Percentiles rank a stretch among this genome's conserved stretches.
Conservation (phyloP, 1,284 basidiomycete genomes). For the Cryptococcus jaspeensis region DNA sequence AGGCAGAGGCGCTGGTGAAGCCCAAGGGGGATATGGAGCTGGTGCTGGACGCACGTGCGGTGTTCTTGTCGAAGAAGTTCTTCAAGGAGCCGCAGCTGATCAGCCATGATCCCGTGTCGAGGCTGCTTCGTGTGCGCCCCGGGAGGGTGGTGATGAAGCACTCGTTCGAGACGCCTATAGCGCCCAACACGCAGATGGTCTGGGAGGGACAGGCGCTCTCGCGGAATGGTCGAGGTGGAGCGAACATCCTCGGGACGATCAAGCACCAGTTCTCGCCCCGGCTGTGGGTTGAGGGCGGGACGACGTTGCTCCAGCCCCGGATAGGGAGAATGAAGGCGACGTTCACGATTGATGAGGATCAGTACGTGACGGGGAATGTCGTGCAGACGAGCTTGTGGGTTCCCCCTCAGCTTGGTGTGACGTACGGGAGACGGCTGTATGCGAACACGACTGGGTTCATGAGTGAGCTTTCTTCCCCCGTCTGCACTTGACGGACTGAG, state of each 20-base stretch:
- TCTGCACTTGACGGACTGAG: neutral
- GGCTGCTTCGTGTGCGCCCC: constrained; percentile 34
- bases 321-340: constrained; percentile 52
- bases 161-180: constrained; percentile 48
- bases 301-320: constrained; percentile 52
- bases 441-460: constrained; percentile 49
- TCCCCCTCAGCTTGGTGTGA: constrained; percentile 52
- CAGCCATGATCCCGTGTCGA: constrained; percentile 34
- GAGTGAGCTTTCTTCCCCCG: constrained; percentile 23
- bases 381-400: constrained; percentile 36
- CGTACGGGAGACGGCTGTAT: constrained; percentile 53
- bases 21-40: constrained; percentile 50
- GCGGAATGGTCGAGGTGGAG: constrained; percentile 51
- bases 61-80: constrained; percentile 35
- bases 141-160: constrained; percentile 48
- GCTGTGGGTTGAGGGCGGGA: constrained; percentile 46
- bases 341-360: constrained; percentile 53
- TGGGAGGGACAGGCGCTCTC: constrained; percentile 51
- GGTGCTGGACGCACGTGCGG: constrained; percentile 46
- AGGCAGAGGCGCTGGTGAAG: constrained; percentile 55
- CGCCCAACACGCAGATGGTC: constrained; percentile 39
- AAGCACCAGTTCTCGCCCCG: constrained; percentile 55
- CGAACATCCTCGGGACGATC: constrained; percentile 55
- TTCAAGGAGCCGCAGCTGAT: constrained; percentile 40
- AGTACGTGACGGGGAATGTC: constrained; percentile 49